Percentiles rank a stretch among this genome's conserved stretches.
These are phyloP conservation scores for Waltergamsia citrina DNA, from an alignment of 2,329 filamentous ascomycete species.

Conservation along the genomic window DNA sequence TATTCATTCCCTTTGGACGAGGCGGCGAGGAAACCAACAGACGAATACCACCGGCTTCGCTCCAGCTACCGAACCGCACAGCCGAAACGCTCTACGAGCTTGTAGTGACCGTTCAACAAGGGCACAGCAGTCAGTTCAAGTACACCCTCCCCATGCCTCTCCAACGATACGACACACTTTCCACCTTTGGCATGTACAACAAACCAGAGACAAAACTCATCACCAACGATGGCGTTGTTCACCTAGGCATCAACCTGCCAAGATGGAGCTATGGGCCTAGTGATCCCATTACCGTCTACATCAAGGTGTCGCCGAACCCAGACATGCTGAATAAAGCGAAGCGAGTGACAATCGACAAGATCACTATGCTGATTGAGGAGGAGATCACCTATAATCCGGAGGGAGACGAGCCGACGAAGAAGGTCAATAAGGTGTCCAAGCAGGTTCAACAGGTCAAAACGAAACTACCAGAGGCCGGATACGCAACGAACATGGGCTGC, in stretches of 20 bases:
- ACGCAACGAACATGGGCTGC: constrained; percentile 83
- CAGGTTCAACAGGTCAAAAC: constrained; percentile 73
- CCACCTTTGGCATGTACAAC: constrained; percentile 99
- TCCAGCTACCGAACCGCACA: constrained; percentile 86
- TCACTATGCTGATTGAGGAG: constrained; percentile 89
- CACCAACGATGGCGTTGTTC: constrained; percentile 83
- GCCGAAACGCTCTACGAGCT: constrained; percentile 96
- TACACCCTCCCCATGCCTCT: constrained; percentile 87
- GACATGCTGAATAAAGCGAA: constrained; percentile 88
- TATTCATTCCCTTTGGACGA: constrained; percentile 93
- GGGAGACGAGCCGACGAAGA: constrained; percentile 87
- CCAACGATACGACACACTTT: constrained; percentile 88
- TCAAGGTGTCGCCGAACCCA: constrained; percentile 84
- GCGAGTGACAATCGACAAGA: constrained; percentile 87
- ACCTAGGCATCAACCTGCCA: constrained; percentile 82
- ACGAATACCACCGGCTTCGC: constrained; percentile 81
- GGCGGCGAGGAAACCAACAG: constrained; percentile 84
- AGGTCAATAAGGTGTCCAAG: constrained; percentile 78
- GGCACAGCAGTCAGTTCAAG: constrained; percentile 77
- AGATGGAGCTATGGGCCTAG: constrained; percentile 94
- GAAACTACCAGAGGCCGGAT: constrained; percentile 83
- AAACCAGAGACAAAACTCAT: constrained; percentile 81
- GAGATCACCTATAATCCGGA: constrained; percentile 99
- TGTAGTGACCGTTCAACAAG: constrained; percentile 91
- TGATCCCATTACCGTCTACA: constrained; percentile 92